phyloP scores from a whole-genome alignment of 345 rosid species.

The thale cress (Arabidopsis thaliana) region TAIR10.1 NC_003075.7:13312001-13312500 shows the following conservation, averaged over 20 bases:
- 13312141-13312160: neutral
- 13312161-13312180: neutral
- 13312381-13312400: constrained; percentile 23
- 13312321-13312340: neutral
- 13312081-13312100: constrained; percentile 63
- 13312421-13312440: constrained; percentile 13
- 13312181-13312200: constrained; percentile 51
- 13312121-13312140: constrained; percentile 2
- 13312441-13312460: constrained; percentile 1
- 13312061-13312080: constrained; percentile 66
- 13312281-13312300: constrained; percentile 41
- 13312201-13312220: constrained; percentile 63
- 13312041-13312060: constrained; percentile 58
- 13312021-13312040: constrained; percentile 67
- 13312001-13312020: constrained; percentile 72
- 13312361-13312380: neutral
- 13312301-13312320: constrained; percentile 17
- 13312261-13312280: constrained; percentile 74
- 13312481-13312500: neutral
- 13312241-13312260: constrained; percentile 58
- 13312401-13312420: constrained; percentile 11
- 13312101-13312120: constrained; percentile 56
- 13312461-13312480: neutral
- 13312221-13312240: constrained; percentile 44
- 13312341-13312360: neutral